These are phyloP conservation scores for Rhizopus arrhizus DNA, from an alignment of 371 early-diverging fungal genomes.

Conservation along the genomic window DNA sequence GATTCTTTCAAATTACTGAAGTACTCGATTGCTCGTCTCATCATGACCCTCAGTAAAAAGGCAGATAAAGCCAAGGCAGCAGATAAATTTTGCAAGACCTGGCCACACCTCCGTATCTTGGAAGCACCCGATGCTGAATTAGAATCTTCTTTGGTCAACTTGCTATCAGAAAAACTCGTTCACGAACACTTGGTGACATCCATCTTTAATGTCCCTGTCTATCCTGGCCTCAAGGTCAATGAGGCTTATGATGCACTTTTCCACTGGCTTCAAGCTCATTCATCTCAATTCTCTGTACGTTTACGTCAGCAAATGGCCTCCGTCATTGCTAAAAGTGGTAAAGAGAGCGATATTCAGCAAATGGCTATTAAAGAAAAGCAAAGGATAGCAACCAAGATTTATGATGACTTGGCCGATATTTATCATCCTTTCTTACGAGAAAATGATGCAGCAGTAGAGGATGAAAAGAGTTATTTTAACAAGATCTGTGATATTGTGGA, in stretches of 20 bases:
- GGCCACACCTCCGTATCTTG: constrained; percentile 39
- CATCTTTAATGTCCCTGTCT: constrained; percentile 55
- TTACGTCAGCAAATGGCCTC: constrained; percentile 63
- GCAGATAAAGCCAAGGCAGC: constrained; percentile 53
- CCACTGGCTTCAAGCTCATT: constrained; percentile 52
- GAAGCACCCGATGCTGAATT: constrained; percentile 39
- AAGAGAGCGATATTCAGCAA: constrained; percentile 48
- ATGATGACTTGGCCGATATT: constrained; percentile 48
- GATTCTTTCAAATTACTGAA: constrained; percentile 60
- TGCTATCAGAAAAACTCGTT: constrained; percentile 60
- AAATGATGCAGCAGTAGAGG: constrained; percentile 39
- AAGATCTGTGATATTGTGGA: constrained; percentile 60
- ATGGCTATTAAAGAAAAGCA: constrained; percentile 44
- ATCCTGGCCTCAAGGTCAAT: constrained; percentile 58
- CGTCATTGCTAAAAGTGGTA: constrained; percentile 53
- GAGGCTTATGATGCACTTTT: constrained; percentile 54
- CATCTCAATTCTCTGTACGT: constrained; percentile 54
- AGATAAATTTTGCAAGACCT: constrained; percentile 35
- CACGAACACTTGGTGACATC: constrained; percentile 51
- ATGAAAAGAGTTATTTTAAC: constrained; percentile 39
- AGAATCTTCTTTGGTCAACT: constrained; percentile 55
- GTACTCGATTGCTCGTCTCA: constrained; percentile 56
- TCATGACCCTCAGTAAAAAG: constrained; percentile 60
- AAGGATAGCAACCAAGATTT: constrained; percentile 37
- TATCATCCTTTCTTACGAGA: constrained; percentile 51